Evolutionary conservation across 2,329 filamentous ascomycete genomes (phyloP), one percentile per base, ranked within the genome.

Genomic region (Phyllosticta citribraziliensis): DNA sequence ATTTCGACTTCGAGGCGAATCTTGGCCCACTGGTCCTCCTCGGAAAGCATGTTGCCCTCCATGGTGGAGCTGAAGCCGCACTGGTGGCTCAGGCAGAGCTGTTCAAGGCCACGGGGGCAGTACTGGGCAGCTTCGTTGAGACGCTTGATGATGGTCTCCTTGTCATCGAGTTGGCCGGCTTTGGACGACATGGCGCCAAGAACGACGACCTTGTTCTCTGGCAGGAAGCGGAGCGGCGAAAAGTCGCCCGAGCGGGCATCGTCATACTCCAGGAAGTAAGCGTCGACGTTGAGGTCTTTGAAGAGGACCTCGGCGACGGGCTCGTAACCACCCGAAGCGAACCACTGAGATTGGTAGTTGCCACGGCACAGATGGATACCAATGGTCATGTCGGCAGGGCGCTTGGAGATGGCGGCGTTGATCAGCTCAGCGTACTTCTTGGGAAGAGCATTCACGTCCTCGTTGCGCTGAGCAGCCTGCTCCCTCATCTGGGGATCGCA

Each of bases 181-280:
- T 83, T 83, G 68, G 75, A 79, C 62, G 73, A 77, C 80, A 83
- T 80, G 53, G 83, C 74, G 33, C 81, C 81, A 33, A 84, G 72
- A 10, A 84, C 80, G 14, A 84, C 81, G 35, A 79, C 74, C 73
- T 84, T 84, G 71, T 79, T 66, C 59, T 75, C 75, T 3, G 81
- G 81, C 56, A 84, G 71, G 68, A 79, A 77, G n/a, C 80, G 72
- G 61, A 84, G 74, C 1, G 81, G 81, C 40, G 72, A 74, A 70
- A 84, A 84, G 69, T 82, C 81, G 14, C 81, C 81, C 0, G 76
- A 79, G 2, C 81, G 75, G 33, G 80, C 80, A 64, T 83, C 81
- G 68, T 84, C 81, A 69, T 81, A 84, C 70, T 84, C 81, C 66
- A 84, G 77, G 72, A 83, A 84, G 71, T 83, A 84, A 14, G 79